These are phyloP conservation scores for Sedum album DNA, from an alignment of 164 flowering plant genomes.

Conservation along the genomic window DNA sequence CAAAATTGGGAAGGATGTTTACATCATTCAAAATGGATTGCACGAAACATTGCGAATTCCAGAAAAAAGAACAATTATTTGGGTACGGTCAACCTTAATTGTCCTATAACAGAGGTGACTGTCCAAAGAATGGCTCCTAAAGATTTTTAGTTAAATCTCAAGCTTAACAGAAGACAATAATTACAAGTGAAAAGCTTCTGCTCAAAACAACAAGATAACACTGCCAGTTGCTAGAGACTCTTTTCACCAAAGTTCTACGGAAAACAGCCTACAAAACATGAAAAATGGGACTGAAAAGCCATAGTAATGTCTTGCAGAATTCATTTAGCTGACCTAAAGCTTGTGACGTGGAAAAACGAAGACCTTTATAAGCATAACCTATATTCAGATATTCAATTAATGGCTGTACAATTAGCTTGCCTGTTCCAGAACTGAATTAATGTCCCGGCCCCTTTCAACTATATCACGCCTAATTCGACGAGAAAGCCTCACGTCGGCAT, in stretches of 20 bases:
- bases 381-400: not conserved
- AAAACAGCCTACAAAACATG: too few relatives aligned
- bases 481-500: conserved; percentile 98
- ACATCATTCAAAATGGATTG: not conserved
- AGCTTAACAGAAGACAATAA: not conserved
- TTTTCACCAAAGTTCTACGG: too few relatives aligned
- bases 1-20: not conserved
- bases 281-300: not conserved
- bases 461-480: conserved; percentile 92
- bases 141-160: not conserved
- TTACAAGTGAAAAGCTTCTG: not conserved
- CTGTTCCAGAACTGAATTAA: conserved; percentile 89
- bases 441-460: conserved; percentile 85
- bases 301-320: not conserved
- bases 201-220: not conserved
- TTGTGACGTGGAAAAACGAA: not conserved
- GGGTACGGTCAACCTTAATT: not conserved
- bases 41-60: not conserved
- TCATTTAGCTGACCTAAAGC: not conserved
- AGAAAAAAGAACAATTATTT: not conserved
- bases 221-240: not conserved
- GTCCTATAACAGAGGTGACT: not conserved
- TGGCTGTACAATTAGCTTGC: conserved; percentile 16
- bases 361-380: not conserved
- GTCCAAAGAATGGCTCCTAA: not conserved